Evolutionary conservation across 495 filamentous ascomycete species (phyloP).

Genomic region (Barbatosphaeria neglecta): DNA sequence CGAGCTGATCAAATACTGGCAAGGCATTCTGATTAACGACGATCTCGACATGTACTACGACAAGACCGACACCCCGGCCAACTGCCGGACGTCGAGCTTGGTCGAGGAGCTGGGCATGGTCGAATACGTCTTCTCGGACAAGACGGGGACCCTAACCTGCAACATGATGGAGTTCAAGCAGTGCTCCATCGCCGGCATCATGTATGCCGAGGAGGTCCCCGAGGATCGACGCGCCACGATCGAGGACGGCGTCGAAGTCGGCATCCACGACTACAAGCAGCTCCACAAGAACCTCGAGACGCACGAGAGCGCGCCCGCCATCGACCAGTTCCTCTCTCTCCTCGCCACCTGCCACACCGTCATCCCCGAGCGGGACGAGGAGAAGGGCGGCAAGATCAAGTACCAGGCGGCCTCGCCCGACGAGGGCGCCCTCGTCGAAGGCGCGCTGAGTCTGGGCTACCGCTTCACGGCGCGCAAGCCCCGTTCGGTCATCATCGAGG

Average conservation of each 20-base stretch:
- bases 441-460: constrained; percentile 76
- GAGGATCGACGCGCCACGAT: constrained; percentile 77
- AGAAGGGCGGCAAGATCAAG: constrained; percentile 71
- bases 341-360: constrained; percentile 94
- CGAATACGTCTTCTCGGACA: constrained; percentile 97
- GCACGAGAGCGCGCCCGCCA: constrained; percentile 55
- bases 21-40: constrained; percentile 92
- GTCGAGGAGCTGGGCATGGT: constrained; percentile 98
- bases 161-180: constrained; percentile 99
- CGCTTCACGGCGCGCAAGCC: constrained; percentile 84
- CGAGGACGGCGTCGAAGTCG: constrained; percentile 63
- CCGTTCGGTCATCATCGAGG: constrained; percentile 66
- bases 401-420: constrained; percentile 98
- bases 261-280: constrained; percentile 78
- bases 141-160: constrained; percentile 97
- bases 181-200: constrained; percentile 82
- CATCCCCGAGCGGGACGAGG: constrained; percentile 76
- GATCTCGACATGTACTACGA: constrained; percentile 98
- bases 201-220: constrained; percentile 86
- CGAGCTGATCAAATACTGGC: constrained; percentile 95
- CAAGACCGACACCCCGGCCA: constrained; percentile 86
- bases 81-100: constrained; percentile 88
- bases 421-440: constrained; percentile 91
- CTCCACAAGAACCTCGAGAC: constrained; percentile 59
- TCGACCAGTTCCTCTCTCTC: constrained; percentile 83